These are phyloP conservation scores for Phytophthora pseudosyringae DNA, from an alignment of 352 stramenopile genomes.

Conservation along the genomic window DNA sequence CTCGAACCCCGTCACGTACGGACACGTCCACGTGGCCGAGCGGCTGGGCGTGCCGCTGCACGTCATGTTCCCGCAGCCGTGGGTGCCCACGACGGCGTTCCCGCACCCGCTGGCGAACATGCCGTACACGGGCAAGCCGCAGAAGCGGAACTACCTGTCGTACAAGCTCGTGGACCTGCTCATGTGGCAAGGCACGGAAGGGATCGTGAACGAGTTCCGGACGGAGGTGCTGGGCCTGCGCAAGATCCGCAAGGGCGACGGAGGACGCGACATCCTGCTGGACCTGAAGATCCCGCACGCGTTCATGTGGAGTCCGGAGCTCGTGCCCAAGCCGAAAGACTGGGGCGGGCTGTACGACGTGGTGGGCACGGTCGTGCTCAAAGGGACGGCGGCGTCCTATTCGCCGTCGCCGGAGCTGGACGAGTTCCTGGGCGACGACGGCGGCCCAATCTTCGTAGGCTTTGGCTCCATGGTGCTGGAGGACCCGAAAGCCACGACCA, in stretches of 20 bases:
- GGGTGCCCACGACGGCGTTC: slow-evolving; percentile 84
- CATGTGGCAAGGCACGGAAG: slow-evolving; percentile 53
- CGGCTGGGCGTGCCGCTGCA: slow-evolving; percentile 90
- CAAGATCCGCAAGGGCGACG: slow-evolving; percentile 46
- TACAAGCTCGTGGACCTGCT: slow-evolving; percentile 60
- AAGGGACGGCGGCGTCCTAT: slow-evolving; percentile 40
- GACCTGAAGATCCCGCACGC: slow-evolving; percentile 62
- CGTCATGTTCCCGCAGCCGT: slow-evolving; percentile 94
- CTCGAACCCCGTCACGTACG: slow-evolving; percentile 91
- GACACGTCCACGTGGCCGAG: slow-evolving; percentile 93
- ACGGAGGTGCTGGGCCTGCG: slow-evolving; percentile 32
- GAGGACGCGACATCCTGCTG: slow-evolving; percentile 43
- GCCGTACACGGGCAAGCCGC: slow-evolving; percentile 62
- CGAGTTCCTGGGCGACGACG: slow-evolving; percentile 46
- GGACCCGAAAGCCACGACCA: slow-evolving; percentile 57
- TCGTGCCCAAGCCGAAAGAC: slow-evolving; percentile 64
- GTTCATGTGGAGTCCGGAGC: slow-evolving; percentile 62
- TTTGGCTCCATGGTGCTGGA: slow-evolving; percentile 95
- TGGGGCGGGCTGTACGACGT: slow-evolving; percentile 60
- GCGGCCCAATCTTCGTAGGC: slow-evolving; percentile 90
- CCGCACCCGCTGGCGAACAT: slow-evolving; percentile 88
- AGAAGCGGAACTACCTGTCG: slow-evolving; percentile 55
- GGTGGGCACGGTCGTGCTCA: slow-evolving; percentile 51
- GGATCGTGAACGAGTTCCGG: slow-evolving; percentile 65
- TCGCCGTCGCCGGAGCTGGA: slow-evolving; percentile 25